These are phyloP conservation scores for Colletotrichum incanum DNA, from an alignment of 2,329 filamentous ascomycete species.

Conservation along the genomic window DNA sequence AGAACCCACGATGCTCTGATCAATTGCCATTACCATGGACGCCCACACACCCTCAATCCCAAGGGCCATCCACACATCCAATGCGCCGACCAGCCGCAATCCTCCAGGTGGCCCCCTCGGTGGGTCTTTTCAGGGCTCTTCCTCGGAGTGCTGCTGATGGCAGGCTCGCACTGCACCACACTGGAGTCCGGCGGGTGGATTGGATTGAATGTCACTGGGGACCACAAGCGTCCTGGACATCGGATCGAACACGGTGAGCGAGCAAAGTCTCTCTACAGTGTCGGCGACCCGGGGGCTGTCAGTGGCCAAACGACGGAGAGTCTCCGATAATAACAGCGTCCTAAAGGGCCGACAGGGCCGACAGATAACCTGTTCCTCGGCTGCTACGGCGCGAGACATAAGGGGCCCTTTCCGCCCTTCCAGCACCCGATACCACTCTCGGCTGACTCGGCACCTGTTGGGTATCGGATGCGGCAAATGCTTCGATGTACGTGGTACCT, in stretches of 20 bases:
- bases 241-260: slow-evolving; percentile 27
- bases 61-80: not conserved
- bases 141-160: slow-evolving; percentile 28
- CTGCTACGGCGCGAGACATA: slow-evolving; percentile 22
- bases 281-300: not conserved
- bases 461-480: not conserved
- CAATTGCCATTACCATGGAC: slow-evolving; percentile 11
- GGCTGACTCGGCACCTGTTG: slow-evolving; percentile 25
- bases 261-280: slow-evolving; percentile 18
- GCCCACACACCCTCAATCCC: slow-evolving; percentile 23
- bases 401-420: slow-evolving; percentile 24
- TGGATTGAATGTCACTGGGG: not conserved
- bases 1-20: not conserved
- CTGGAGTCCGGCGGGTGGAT: not conserved
- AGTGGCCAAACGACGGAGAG: slow-evolving; percentile 18
- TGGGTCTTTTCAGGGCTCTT: slow-evolving; percentile 28
- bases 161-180: not conserved
- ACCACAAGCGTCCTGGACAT: not conserved
- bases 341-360: slow-evolving; percentile 34
- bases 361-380: slow-evolving; percentile 16
- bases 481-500: not conserved
- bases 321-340: slow-evolving; percentile 32
- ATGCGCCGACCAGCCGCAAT: slow-evolving; percentile 29
- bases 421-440: slow-evolving; percentile 9
- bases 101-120: slow-evolving; percentile 16